phyloP scores from a whole-genome alignment of 305 asterid species.

The Ilex paraguariensis region DNA sequence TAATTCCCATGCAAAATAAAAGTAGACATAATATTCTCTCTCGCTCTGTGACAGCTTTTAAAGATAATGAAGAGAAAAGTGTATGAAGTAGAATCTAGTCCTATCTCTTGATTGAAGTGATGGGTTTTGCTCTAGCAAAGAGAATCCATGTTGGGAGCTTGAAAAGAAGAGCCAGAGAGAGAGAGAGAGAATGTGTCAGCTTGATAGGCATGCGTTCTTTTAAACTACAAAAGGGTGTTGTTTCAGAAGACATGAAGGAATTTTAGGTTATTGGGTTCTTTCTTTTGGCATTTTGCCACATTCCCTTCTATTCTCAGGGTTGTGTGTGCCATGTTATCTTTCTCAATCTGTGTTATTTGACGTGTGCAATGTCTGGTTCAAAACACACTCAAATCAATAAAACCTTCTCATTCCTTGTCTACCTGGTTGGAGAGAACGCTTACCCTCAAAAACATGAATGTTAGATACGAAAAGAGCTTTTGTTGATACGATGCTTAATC shows the following conservation, averaged over 20 bases:
- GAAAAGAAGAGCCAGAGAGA: conserved; percentile 30
- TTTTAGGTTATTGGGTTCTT: conserved; percentile 23
- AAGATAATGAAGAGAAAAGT: conserved; percentile 8
- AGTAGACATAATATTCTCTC: not conserved
- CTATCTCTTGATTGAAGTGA: conserved; percentile 32
- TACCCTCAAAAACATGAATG: conserved; percentile 16
- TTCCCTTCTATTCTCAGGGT: conserved; percentile 21
- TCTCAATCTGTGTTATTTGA: too few species aligned
- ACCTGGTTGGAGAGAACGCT: not conserved
- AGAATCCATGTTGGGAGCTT: conserved; percentile 20
- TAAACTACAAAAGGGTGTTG: conserved; percentile 14
- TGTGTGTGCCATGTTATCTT: not conserved
- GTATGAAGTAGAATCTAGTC: conserved; percentile 27
- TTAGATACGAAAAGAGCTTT: conserved; percentile 15
- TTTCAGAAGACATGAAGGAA: conserved; percentile 21
- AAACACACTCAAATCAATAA: too few species aligned
- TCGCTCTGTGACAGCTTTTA: not conserved
- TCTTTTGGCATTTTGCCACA: conserved; percentile 42
- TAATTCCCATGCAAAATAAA: conserved; percentile 35
- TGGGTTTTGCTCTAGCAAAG: conserved; percentile 12
- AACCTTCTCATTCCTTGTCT: too few species aligned
- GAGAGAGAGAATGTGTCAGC: conserved; percentile 23
- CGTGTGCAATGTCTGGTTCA: not conserved
- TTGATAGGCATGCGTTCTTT: conserved; percentile 38
- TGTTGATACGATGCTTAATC: conserved; percentile 19